Evolutionary conservation across 176 grass and related monocot species (phyloP).

Genomic region (Oryza australiensis): DNA sequence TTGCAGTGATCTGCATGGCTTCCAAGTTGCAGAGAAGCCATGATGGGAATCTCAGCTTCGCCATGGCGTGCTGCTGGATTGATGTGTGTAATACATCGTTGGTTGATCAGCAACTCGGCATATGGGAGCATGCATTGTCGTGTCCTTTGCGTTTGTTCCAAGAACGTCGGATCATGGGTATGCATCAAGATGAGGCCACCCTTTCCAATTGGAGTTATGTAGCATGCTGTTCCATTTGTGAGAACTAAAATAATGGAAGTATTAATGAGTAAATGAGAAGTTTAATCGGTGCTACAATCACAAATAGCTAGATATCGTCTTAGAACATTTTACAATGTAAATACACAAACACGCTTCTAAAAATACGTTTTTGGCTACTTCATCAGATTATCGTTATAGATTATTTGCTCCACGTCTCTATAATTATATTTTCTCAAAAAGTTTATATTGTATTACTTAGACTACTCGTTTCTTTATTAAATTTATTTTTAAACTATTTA

Average conservation of each 20-base stretch:
- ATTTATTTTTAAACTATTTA: too few species aligned
- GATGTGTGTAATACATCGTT: slow-evolving; percentile 5
- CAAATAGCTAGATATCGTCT: too few species aligned
- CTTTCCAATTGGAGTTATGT: background rate
- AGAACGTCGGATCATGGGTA: slow-evolving; percentile 32
- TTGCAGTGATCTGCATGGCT: background rate
- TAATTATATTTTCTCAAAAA: too few species aligned
- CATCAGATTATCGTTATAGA: too few species aligned
- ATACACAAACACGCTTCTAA: too few species aligned
- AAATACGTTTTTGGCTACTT: too few species aligned
- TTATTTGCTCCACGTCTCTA: too few species aligned
- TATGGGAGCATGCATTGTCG: background rate
- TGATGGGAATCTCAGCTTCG: slow-evolving; percentile 35
- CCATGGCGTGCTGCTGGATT: background rate
- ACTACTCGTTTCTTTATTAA: too few species aligned
- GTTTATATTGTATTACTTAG: too few species aligned
- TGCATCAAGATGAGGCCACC: background rate
- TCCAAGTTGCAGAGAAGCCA: slow-evolving; percentile 4
- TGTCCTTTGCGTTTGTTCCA: slow-evolving; percentile 42
- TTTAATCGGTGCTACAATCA: too few species aligned
- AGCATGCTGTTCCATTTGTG: background rate
- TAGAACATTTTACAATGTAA: too few species aligned
- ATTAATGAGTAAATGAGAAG: background rate
- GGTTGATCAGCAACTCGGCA: background rate
- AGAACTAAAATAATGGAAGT: background rate